Evolutionary conservation across 2,329 filamentous ascomycete genomes (phyloP).

Genomic region (Hypoxylon sp.): DNA sequence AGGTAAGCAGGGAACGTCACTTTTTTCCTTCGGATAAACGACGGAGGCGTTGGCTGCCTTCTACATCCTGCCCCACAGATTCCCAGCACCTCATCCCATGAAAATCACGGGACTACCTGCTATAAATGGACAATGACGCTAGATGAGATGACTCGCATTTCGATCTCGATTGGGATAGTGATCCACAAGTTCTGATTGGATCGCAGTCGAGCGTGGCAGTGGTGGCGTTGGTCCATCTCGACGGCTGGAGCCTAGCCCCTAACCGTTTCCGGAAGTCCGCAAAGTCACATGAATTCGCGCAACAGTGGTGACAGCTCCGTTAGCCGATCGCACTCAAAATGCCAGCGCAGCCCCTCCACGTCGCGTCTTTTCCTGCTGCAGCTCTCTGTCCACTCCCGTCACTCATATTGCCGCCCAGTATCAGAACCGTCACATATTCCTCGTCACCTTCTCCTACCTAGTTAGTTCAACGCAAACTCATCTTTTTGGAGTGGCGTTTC

Average conservation of each 20-base stretch:
- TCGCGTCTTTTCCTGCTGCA: slow-evolving; percentile 44
- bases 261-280: slow-evolving; percentile 18
- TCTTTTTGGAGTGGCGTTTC: background rate
- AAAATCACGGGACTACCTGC: slow-evolving; percentile 1
- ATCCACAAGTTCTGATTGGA: slow-evolving; percentile 15
- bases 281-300: slow-evolving; percentile 45
- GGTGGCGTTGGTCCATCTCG: slow-evolving; percentile 10
- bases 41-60: slow-evolving; percentile 4
- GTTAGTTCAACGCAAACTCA: background rate
- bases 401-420: slow-evolving; percentile 29
- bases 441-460: slow-evolving; percentile 12
- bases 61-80: background rate
- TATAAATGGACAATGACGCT: slow-evolving; percentile 21
- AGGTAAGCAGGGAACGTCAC: slow-evolving; percentile 42
- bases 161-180: slow-evolving; percentile 4
- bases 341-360: slow-evolving; percentile 31
- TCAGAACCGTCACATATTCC: slow-evolving; percentile 27
- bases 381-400: slow-evolving; percentile 17
- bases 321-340: slow-evolving; percentile 30
- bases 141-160: slow-evolving; percentile 32
- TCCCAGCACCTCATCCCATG: background rate
- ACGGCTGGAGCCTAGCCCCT: slow-evolving; percentile 33
- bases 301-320: slow-evolving; percentile 28
- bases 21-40: slow-evolving; percentile 28
- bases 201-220: slow-evolving; percentile 1